Base-by-base conservation (phyloP, 139 green algal species). In the Nannochloris sp. region DNA sequence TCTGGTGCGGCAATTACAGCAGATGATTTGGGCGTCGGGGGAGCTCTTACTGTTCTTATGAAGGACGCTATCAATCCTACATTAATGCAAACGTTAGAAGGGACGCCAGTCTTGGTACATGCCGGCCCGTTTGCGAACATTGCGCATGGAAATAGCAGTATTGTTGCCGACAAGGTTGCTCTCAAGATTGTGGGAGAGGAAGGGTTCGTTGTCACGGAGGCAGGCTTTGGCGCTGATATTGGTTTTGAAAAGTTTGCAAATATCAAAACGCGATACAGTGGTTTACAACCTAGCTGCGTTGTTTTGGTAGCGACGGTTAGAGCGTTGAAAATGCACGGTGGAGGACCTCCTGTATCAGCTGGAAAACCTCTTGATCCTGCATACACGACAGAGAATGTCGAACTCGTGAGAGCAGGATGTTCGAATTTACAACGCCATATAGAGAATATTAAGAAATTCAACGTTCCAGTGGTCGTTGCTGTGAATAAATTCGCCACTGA, bases 211-310 rank as follows among this genome's bases (percentile, higher is more conserved):
- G 74, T 97, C 36, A 97, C 93, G 3, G 93, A 99, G 82, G 88
- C 89, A 4, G 89, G 93, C 31, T 99, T 99, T 76, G 94, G 94
- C 14, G 83, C 93, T 0, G 94, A 99, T 81, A 98, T 99, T 53
- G 94, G 94, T 5, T 70, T 92, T 51, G 94, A 99, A 79, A 99
- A 99, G 76, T 83, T 84, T 67, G 72, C 78, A 29, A 93, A 96
- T 83, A 95, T 96, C 80, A 96, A 96, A 80, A 96, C 89, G 78
- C 77, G 90, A 26, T 74, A 75, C 11, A 90, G 72, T 44, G 84
- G 81, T 6, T 71, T 95, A 29, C 62, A 56, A 59, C 73, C 87
- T 58, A 70, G 90, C 77, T 87, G 75, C 62, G 85, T 79, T 2
- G 87, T 97, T 33, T 83, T 98, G 3, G 92, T 97, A 40, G 89